phyloP scores from a whole-genome alignment of 352 stramenopile genomes.

The Phytophthora palmivora region DNA sequence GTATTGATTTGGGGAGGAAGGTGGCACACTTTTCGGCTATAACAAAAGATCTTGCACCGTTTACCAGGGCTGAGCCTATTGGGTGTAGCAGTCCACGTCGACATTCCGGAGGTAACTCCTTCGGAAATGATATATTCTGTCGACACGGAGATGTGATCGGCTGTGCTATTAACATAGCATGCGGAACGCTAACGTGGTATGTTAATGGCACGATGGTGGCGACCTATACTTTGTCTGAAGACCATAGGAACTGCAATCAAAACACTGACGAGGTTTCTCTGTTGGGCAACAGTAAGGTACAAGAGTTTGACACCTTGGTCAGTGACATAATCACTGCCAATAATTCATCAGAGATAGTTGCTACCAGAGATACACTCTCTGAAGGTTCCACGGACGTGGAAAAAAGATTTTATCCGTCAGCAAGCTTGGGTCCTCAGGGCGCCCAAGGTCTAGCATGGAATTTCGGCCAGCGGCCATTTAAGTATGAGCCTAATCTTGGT shows the following conservation, averaged over 20 bases:
- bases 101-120: constrained; percentile 30
- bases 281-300: constrained; percentile 11
- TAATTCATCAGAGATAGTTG: not conserved
- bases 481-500: constrained; percentile 40
- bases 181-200: constrained; percentile 56
- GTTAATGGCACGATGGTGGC: constrained; percentile 62
- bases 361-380: not conserved
- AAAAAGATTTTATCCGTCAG: constrained; percentile 36
- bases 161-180: constrained; percentile 44
- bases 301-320: constrained; percentile 55
- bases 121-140: constrained; percentile 57
- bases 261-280: constrained; percentile 4
- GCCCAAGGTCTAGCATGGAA: constrained; percentile 78
- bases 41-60: constrained; percentile 24
- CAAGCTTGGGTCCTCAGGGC: constrained; percentile 58
- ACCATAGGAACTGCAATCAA: not conserved
- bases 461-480: constrained; percentile 69
- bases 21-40: constrained; percentile 38
- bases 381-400: not conserved
- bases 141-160: constrained; percentile 64
- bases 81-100: constrained; percentile 46
- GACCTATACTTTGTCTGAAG: not conserved
- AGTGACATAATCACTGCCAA: constrained; percentile 48
- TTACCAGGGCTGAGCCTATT: constrained; percentile 23
- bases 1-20: constrained; percentile 52